Evolutionary conservation across 768 basidiomycete species (phyloP).

Genomic region (Asterophora lycoperdoides): DNA sequence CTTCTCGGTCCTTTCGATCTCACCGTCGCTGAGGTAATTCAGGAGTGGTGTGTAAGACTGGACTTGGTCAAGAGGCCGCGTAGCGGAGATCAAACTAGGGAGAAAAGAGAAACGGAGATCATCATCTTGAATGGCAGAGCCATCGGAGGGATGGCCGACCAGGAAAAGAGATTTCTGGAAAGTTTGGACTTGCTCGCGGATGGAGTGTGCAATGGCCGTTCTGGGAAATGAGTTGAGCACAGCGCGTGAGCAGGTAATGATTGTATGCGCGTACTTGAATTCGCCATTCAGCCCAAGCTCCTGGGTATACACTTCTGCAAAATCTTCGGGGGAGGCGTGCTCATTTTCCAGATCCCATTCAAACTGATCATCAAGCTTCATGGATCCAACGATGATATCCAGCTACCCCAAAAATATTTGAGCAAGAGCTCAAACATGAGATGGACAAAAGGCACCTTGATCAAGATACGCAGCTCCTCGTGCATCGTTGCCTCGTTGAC

Average conservation of each 20-base stretch:
- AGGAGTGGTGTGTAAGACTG: conserved; percentile 83
- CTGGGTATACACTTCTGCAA: conserved; percentile 79
- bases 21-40: conserved; percentile 82
- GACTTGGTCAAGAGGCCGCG: conserved; percentile 76
- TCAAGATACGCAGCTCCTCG: conserved; percentile 88
- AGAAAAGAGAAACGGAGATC: conserved; percentile 89
- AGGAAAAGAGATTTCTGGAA: conserved; percentile 92
- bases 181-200: conserved; percentile 90
- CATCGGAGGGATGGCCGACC: conserved; percentile 82
- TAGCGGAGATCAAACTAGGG: conserved; percentile 67
- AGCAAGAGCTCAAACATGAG: conserved; percentile 5
- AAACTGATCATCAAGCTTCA: conserved; percentile 94
- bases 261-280: conserved; percentile 64
- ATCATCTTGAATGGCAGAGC: conserved; percentile 76
- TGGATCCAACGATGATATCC: conserved; percentile 89
- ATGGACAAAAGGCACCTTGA: conserved; percentile 57
- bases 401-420: conserved; percentile 47
- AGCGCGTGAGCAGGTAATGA: not conserved
- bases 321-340: conserved; percentile 83
- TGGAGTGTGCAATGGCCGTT: conserved; percentile 92
- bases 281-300: conserved; percentile 91
- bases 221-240: conserved; percentile 35
- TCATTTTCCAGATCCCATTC: conserved; percentile 93
- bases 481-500: conserved; percentile 60
- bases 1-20: conserved; percentile 84